phyloP scores from a whole-genome alignment of 2,329 filamentous ascomycete species.

The Ophiostoma sp. region DNA sequence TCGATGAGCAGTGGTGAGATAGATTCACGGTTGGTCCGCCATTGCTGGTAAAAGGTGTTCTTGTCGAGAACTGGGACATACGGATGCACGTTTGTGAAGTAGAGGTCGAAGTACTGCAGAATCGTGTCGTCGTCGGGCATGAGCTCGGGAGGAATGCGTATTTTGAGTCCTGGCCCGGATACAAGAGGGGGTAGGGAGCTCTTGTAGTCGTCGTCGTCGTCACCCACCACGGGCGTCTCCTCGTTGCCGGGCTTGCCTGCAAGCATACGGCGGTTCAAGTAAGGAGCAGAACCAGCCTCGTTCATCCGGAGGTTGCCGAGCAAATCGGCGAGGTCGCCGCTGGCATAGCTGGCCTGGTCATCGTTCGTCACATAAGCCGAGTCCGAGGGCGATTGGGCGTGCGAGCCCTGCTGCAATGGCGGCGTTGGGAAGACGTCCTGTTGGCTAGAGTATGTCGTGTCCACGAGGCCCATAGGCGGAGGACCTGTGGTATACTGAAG shows the following conservation, averaged over 20 bases:
- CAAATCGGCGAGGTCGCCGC: slow-evolving; percentile 74
- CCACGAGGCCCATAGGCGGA: slow-evolving; percentile 51
- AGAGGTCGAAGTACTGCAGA: slow-evolving; percentile 83
- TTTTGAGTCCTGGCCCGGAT: slow-evolving; percentile 69
- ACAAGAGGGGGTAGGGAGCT: slow-evolving; percentile 67
- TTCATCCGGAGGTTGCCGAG: slow-evolving; percentile 86
- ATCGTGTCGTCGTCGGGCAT: slow-evolving; percentile 87
- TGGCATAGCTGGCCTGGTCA: slow-evolving; percentile 61
- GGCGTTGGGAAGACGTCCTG: slow-evolving; percentile 56
- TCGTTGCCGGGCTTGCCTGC: slow-evolving; percentile 47
- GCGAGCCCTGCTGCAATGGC: slow-evolving; percentile 47
- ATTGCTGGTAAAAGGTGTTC: slow-evolving; percentile 80
- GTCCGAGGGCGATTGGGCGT: slow-evolving; percentile 47
- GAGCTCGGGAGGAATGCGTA: slow-evolving; percentile 86
- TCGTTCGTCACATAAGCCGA: slow-evolving; percentile 48
- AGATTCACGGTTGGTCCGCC: slow-evolving; percentile 76
- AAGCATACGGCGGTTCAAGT: slow-evolving; percentile 61
- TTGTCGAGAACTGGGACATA: slow-evolving; percentile 90
- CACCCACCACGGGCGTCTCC: slow-evolving; percentile 66
- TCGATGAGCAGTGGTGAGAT: slow-evolving; percentile 89
- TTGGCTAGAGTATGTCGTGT: slow-evolving; percentile 50
- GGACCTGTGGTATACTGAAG: slow-evolving; percentile 57
- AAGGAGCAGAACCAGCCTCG: slow-evolving; percentile 82
- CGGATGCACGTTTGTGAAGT: slow-evolving; percentile 86
- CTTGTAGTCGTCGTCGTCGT: slow-evolving; percentile 70